Percentiles rank a stretch among this genome's conserved stretches.
Conservation (phyloP, 2,329 filamentous ascomycete species). For the Aspergillus latus region DNA sequence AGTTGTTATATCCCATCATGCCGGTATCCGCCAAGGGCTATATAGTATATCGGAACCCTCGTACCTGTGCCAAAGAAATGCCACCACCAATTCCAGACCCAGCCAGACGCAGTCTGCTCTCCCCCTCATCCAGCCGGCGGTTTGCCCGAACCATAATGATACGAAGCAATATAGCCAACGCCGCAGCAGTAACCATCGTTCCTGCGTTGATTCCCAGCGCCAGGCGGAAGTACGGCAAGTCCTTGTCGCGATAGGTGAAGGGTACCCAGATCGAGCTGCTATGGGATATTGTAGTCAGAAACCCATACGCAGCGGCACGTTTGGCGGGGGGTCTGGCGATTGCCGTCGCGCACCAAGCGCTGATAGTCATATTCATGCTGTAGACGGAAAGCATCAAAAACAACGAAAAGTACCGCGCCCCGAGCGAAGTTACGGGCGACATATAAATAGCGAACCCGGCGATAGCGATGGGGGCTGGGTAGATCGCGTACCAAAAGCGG, state of each 20-base stretch:
- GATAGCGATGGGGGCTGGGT: conserved; percentile 49
- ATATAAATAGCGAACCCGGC: conserved; percentile 54
- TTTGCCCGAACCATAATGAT: conserved; percentile 45
- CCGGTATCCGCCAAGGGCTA: background rate
- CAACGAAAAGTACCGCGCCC: conserved; percentile 52
- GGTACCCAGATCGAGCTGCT: conserved; percentile 49
- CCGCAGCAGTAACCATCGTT: conserved; percentile 29
- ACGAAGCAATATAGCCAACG: conserved; percentile 30
- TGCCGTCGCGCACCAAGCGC: conserved; percentile 48
- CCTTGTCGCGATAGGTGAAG: conserved; percentile 44
- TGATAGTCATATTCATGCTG: conserved; percentile 32
- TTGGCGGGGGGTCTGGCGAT: conserved; percentile 53
- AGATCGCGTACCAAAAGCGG: conserved; percentile 51
- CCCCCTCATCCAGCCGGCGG: conserved; percentile 37
- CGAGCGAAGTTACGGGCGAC: conserved; percentile 41
- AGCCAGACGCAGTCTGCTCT: background rate
- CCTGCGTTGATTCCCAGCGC: conserved; percentile 41
- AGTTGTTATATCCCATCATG: too few species aligned
- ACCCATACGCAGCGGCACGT: conserved; percentile 50
- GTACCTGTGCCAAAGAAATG: background rate
- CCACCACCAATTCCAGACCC: background rate
- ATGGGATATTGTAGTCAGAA: conserved; percentile 53
- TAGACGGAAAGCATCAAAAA: conserved; percentile 49
- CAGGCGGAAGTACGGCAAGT: conserved; percentile 36
- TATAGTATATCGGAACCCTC: conserved; percentile 1